Evolutionary conservation across 2,329 filamentous ascomycete species (phyloP), one percentile per base, ranked within the genome.

Genomic region (Aspergillus hiratsukae): DNA sequence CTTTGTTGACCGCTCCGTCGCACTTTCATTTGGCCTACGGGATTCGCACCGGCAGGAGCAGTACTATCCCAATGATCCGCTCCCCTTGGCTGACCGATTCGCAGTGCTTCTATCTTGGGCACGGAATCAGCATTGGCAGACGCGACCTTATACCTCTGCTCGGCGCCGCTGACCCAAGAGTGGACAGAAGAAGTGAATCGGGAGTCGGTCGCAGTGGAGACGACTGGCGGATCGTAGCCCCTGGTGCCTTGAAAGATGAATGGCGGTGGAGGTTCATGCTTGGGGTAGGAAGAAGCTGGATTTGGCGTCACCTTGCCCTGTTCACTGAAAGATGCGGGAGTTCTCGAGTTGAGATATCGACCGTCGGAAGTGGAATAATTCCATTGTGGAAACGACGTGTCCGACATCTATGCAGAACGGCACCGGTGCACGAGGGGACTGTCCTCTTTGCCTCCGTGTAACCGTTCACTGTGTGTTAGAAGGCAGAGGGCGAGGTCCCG

Each of bases 371-470:
- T 57, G 58, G 67, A 49, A 52, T 65, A 60, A 51, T 59, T 68
- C 64, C 65, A 64, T 65, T 66, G 64, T 52, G 65, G 62, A 19
- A 65, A 63, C 40, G 69, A 66, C 50, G 64, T 57, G 60, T 61
- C 64, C 60, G 70, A 71, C 69, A 72, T 72, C 64, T 68, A 66
- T 64, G 54, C 49, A 37, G 51, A 52, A 51, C 57, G 49, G 56
- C 51, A 51, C 50, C 53, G 54, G 54, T 45, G 56, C 49, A 52
- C 41, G 41, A 49, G 27, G 43, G 51, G 48, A 52, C 55, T 56
- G 57, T 57, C 40, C 28, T 50, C 48, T 35, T 48, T 37, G 27
- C 43, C 37, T 48, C 41, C 21, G 27, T 23, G 27, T 35, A n/a
- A 35, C 11, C 27, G 9, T 35, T 49, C 17, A 29, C 31, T 35